Base-by-base conservation (phyloP, 768 basidiomycete genomes). In the Hygrophorus pudorinus region DNA sequence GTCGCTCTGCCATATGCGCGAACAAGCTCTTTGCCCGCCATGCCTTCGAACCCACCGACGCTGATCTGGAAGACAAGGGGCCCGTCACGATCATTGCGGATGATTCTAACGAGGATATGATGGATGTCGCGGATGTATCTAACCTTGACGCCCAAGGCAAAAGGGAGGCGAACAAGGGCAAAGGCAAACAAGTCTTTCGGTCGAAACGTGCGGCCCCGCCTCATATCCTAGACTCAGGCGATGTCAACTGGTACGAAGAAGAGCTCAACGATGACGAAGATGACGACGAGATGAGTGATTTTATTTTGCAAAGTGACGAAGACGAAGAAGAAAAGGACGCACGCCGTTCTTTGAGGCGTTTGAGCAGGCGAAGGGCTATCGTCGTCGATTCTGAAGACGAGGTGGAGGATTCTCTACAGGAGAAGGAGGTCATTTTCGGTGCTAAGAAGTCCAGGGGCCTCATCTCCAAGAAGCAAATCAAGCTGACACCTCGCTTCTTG, bases 31-130 rank as follows among this genome's bases (percentile, higher is more conserved):
- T 82, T 61, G 51, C 61, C 3, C 73, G 75, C 6, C 55, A 55
- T 1, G 79, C 78, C 0, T 86, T 88, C 56, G 73, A 81, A 49
- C 77, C 81, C 4, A 65, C 71, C 5, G 71, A 76, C 31, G 60
- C 60, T 13, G 71, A 75, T n/a, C 58, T 71, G n/a, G n/a, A n/a
- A n/a, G n/a, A n/a, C n/a, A n/a, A n/a, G n/a, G n/a, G n/a, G n/a
- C n/a, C n/a, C n/a, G n/a, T n/a, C n/a, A n/a, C n/a, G n/a, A n/a
- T n/a, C n/a, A n/a, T n/a, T n/a, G n/a, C n/a, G n/a, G n/a, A n/a
- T n/a, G n/a, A n/a, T n/a, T n/a, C n/a, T n/a, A n/a, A n/a, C 27
- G 45, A 57, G 10, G 63, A 63, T 33, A 60, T 60, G 56, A 51
- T 52, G n/a, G 60, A 62, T 16, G 51, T 51, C 18, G 51, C 54